Evolutionary conservation across 2,329 filamentous ascomycete genomes (phyloP), one percentile per base, ranked within the genome.

Genomic region (Trichophaea hybrida): DNA sequence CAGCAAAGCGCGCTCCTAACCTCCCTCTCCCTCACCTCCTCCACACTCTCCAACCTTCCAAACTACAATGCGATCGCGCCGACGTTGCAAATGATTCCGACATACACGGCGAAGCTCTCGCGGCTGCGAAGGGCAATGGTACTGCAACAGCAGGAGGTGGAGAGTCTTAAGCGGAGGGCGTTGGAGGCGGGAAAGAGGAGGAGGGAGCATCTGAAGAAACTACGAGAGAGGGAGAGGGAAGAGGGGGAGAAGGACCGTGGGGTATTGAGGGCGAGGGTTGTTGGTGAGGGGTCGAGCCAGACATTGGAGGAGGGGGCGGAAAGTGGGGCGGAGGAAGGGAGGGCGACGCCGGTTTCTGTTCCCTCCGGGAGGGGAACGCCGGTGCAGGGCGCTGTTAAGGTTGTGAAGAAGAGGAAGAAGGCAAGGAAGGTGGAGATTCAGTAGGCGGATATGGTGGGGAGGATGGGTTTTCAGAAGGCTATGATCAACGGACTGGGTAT

Each of bases 391-490:
- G 58, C 44, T 24, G 59, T 61, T 1, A 64, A 58, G 35, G 61
- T 60, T 2, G 60, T 64, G 5, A 65, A 53, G 59, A 62, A 59
- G 55, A 65, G 62, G 59, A 64, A 62, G 60, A 65, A 61, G 60
- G 63, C 53, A 7, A 59, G 63, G 43, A 60, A 62, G 56, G 63
- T 55, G n/a, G 63, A 64, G 50, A 65, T 65, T 12, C 44, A 49
- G 44, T 49, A 24, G 24, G 24, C 24, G 24, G 24, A 3, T 1
- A 2, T 49, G 44, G 38, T 15, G 10, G 38, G 38, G 38, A 43
- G 38, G 4, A 2, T 10, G 38, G n/a, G 1, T 43, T 15, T 24
- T 24, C 3, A 3, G 24, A 24, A 24, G 24, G 24, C 3, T 24
- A 24, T 3, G 24, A 24, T 3, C 24, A 24, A 24, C 24, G 24